phyloP scores from a whole-genome alignment of 2,329 filamentous ascomycete genomes.

The Escovopsis weberi region DNA sequence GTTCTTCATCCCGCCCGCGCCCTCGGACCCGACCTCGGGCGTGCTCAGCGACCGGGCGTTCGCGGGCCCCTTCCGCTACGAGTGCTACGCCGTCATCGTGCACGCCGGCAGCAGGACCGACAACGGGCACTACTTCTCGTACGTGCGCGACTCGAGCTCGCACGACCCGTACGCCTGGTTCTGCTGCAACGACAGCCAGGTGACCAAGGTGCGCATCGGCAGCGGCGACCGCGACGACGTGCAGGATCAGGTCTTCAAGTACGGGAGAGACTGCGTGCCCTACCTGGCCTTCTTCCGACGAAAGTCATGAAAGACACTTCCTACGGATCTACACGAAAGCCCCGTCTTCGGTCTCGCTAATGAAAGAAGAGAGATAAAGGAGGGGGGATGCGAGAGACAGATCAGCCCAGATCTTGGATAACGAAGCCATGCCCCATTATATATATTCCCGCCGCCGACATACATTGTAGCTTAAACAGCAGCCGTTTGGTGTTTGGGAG shows the following conservation, averaged over 20 bases:
- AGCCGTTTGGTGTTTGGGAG: no score
- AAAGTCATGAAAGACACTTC: constrained; percentile 13
- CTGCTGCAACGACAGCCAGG: constrained; percentile 31
- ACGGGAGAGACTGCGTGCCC: constrained; percentile 24
- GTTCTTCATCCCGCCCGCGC: constrained; percentile 20
- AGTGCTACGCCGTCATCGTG: constrained; percentile 72
- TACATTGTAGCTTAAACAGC: no score
- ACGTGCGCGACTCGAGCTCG: constrained; percentile 43
- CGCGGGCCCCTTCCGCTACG: constrained; percentile 53
- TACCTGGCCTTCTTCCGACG: constrained; percentile 33
- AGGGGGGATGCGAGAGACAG: not conserved
- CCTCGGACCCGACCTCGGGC: constrained; percentile 12
- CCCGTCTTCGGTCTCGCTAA: not conserved
- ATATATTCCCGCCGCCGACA: no score
- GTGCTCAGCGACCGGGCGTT: constrained; percentile 26
- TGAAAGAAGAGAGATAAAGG: not conserved
- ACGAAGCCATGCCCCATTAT: no score
- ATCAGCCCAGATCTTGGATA: no score
- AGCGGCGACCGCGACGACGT: constrained; percentile 19
- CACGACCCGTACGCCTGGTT: constrained; percentile 32
- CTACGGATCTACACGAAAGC: not conserved
- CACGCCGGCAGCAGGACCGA: constrained; percentile 55
- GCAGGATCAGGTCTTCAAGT: constrained; percentile 25
- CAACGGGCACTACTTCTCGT: constrained; percentile 68
- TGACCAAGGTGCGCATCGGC: constrained; percentile 28